These are phyloP conservation scores for Xanthoceras sorbifolium DNA, from an alignment of 345 rosid genomes.

Conservation along the genomic window DNA sequence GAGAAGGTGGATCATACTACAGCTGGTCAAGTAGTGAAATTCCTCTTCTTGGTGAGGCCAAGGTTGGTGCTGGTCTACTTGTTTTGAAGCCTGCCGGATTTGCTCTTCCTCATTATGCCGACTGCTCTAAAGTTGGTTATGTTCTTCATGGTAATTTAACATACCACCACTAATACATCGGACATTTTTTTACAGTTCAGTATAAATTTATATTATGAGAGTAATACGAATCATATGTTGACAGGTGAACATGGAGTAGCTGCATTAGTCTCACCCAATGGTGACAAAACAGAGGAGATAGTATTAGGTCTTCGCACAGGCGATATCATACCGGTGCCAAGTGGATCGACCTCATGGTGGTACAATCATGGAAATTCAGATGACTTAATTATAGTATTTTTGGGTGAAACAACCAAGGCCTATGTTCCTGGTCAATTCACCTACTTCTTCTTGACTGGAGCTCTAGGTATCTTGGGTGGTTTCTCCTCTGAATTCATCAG, in stretches of 20 bases:
- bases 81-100: conserved; percentile 31
- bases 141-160: conserved; percentile 31
- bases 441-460: conserved; percentile 33
- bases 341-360: conserved; percentile 41
- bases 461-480: conserved; percentile 22
- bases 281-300: conserved; percentile 6
- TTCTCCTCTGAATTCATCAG: conserved; percentile 29
- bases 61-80: conserved; percentile 34
- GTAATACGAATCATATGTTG: neutral
- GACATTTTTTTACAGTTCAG: too few relatives aligned
- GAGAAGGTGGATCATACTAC: conserved; percentile 39
- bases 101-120: conserved; percentile 40
- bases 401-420: conserved; percentile 33
- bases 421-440: conserved; percentile 32
- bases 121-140: conserved; percentile 38
- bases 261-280: conserved; percentile 30
- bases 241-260: conserved; percentile 28
- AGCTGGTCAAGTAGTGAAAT: conserved; percentile 34
- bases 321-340: conserved; percentile 26
- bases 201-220: too few relatives aligned
- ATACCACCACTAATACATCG: conserved; percentile 19
- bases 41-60: conserved; percentile 23
- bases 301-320: conserved; percentile 31
- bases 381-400: conserved; percentile 23
- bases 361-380: conserved; percentile 29